Base-by-base conservation (phyloP, 371 early-diverging fungal species). In the Mortierella sp. region DNA sequence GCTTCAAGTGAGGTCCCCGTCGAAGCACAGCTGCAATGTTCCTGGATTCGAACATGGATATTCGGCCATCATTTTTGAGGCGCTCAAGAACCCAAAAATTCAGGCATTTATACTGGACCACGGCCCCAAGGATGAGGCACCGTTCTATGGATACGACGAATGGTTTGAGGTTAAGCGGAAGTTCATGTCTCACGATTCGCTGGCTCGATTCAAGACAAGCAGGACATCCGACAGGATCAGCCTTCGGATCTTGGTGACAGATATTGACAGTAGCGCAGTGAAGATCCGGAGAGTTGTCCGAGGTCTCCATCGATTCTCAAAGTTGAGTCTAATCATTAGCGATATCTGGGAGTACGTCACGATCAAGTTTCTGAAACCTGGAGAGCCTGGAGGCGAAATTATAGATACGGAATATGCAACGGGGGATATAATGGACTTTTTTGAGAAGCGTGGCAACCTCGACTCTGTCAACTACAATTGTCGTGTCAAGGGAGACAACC, bases 221-320 rank as follows among this genome's bases (percentile, higher is more conserved):
- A 51, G 32, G 30, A 66, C 24, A 9, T 58, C 28, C 3, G 64
- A 63, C 51, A 79, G 70, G 64, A 59, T 79, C 30, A 65, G 71
- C 22, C 28, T 74, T 3, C 58, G 64, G 18, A 39, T 71, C 39
- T 28, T 55, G 4, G 74, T 73, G 2, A 67, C 67, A 8, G 73
- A 79, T 22, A 60, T 79, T 35, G 71, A 79, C 52, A 37, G 22
- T 24, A 75, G 62, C 0, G 39, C 45, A 3, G 32, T 26, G 8
- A 58, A 28, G 57, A 12, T 74, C 14, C 70, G 79, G 2, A 62
- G 22, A 1, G 55, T 58, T n/a, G 40, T 74, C 49, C 49, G 66
- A 54, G 79, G 79, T 11, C 52, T 79, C 0, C 70, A 79, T 70
- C 55, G 68, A 30, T 65, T 79, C 16, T 55, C 79, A 6, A 71